Evolutionary conservation across 441 rosid species (phyloP), one percentile per base, ranked within the genome.

Genomic region (Euphorbia schlechtendalii): DNA sequence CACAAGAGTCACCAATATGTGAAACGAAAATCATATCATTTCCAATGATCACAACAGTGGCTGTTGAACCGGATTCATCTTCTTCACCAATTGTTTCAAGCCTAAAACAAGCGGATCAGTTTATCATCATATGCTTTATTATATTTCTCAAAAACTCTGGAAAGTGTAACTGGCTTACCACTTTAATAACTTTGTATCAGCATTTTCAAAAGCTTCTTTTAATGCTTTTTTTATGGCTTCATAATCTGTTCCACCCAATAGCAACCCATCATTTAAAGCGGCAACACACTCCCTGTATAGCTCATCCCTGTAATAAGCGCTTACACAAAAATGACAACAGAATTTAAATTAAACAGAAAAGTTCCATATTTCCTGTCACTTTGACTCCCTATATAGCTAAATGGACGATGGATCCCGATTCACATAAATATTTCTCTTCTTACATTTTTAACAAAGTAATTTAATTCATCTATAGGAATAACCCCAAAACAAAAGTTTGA

Each of bases 41-140:
- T 69, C 87, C 85, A 8, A 86, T 66, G 58, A 92, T 71, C 78
- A 90, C 65, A 25, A 73, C 89, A 15, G 98, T 90, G 51, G 94
- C 96, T 8, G 97, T 92, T 27, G 98, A 82, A 51, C 98, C 98
- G 11, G 98, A 92, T 77, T 86, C 94, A 13, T 88, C 89, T 48
- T 83, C 82, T 53, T 75, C 82, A 28, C 64, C 78, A 34, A 30
- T 77, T 32, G 61, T 65, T 66, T 86, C 94, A 65, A 92, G 84
- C 94, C 98, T 78, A 75, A 66, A 74, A 76, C 76, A 60, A 25
- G 67, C 77, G 79, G 61, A 73, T 75, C 56, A 59, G 61, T 36
- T 59, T 41, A 3, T 17, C 34, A 28, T 9, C 20, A 0, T 32
- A 49, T 18, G 32, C 34, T 27, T 15, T 20, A n/a, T n/a, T n/a